Conservation (phyloP, 352 stramenopile species). For the Phytophthora macrochlamydospora region DNA sequence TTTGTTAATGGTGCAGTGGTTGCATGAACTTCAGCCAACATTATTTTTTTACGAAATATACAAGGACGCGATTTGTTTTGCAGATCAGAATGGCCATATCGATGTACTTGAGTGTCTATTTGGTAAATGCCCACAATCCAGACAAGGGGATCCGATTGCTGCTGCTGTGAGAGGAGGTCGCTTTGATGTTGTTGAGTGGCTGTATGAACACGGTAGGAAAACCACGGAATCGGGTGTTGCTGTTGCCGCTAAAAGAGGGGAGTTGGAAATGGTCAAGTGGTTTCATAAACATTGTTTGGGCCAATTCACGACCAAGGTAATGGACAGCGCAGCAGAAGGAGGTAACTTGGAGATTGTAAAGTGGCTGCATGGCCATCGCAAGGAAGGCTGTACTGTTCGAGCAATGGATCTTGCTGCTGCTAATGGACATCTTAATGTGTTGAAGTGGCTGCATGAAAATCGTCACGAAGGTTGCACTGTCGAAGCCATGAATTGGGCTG, state of each 20-base stretch:
- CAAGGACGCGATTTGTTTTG: too few species aligned
- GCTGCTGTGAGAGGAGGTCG: too few species aligned
- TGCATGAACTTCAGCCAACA: not conserved
- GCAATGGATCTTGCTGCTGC: not conserved
- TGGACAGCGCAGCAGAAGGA: not conserved
- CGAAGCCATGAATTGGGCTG: not conserved
- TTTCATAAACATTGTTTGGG: not conserved
- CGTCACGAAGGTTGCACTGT: not conserved
- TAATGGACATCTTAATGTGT: not conserved
- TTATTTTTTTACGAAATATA: not conserved
- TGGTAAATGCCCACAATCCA: too few species aligned
- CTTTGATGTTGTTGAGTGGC: too few species aligned
- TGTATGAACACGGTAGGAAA: too few species aligned
- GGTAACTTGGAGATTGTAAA: not conserved
- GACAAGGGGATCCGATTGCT: too few species aligned
- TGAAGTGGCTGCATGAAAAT: not conserved
- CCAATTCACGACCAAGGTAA: not conserved
- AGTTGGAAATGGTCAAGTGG: not conserved
- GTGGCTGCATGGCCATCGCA: not conserved
- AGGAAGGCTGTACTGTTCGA: not conserved
- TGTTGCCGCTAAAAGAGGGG: not conserved
- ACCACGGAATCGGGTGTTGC: too few species aligned
- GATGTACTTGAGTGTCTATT: too few species aligned
- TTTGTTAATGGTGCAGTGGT: not conserved
- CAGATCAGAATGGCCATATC: too few species aligned